Evolutionary conservation across 2,329 filamentous ascomycete species (phyloP), one percentile per base, ranked within the genome.

Genomic region (Simplicillium aogashimaense): DNA sequence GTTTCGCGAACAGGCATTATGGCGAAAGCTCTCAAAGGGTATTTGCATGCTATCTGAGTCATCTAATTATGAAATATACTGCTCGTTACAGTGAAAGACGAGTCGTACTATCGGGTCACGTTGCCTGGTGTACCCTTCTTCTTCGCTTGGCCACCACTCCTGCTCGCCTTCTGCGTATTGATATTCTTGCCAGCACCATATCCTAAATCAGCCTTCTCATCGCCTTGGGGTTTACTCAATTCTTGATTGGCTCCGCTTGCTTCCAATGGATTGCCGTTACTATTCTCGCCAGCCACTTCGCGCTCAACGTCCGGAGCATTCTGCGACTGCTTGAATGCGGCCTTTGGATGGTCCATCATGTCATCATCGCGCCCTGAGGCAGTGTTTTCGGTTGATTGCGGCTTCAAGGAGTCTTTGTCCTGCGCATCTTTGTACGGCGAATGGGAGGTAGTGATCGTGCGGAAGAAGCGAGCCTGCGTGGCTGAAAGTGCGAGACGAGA

Each of bases 251-350:
- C 65, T 10, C 67, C 64, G 50, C 64, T 69, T 11, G 54, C 52
- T 6, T 69, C 53, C 13, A 75, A 53, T 29, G 64, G 54, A 17
- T 54, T 53, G 10, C 40, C 41, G 6, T 49, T 48, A 43, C 47
- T 39, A 39, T 65, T 46, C 25, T 63, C 53, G 7, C 55, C 60
- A 8, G 67, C 66, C 25, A 59, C 49, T 6, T 60, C 47, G 49
- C 65, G 72, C 60, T 78, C 74, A 16, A 60, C 53, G 54, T 87
- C 80, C 0, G 86, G 86, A 15, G 69, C 64, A 18, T 83, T 89
- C 56, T 75, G 76, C 41, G 68, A 60, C 0, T 79, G 76, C 54
- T 86, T 72, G 59, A 85, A 94, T 1, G 87, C 81, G 0, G 79
- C 72, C 33, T 79, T 68, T 42, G 73, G 65, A 25, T 70, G 64